phyloP scores from a whole-genome alignment of 257 asterid species.

The Eucommia ulmoides region DNA sequence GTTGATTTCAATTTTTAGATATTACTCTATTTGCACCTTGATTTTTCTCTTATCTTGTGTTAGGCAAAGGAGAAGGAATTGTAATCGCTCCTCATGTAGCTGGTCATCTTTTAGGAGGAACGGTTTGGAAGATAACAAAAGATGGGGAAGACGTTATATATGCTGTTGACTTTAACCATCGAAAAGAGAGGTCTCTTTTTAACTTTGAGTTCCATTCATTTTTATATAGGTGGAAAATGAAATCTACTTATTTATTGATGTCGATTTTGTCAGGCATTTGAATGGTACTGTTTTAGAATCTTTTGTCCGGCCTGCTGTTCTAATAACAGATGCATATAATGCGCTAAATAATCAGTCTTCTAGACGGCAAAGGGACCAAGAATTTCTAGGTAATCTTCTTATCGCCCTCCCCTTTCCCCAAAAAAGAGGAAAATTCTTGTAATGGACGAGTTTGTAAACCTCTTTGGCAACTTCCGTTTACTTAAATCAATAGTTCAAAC shows the following conservation, averaged over 20 bases:
- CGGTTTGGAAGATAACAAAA: constrained; percentile 87
- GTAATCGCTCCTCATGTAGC: constrained; percentile 98
- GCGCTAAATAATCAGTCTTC: constrained; percentile 91
- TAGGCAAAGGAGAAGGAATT: constrained; percentile 98
- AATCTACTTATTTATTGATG: constrained; percentile 12
- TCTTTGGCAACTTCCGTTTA: too few relatives aligned
- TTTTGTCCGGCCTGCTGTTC: constrained; percentile 95
- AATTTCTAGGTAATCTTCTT: constrained; percentile 59
- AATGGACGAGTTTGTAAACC: too few relatives aligned
- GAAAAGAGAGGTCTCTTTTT: constrained; percentile 73
- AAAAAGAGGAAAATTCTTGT: too few relatives aligned
- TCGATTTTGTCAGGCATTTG: constrained; percentile 61
- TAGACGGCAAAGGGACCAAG: constrained; percentile 89
- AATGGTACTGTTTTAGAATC: constrained; percentile 95
- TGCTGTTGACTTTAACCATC: constrained; percentile 97
- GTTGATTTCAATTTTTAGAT: too few relatives aligned
- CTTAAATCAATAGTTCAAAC: too few relatives aligned
- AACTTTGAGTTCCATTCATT: neutral
- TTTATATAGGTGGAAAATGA: constrained; percentile 3
- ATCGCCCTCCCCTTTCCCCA: neutral
- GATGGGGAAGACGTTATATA: constrained; percentile 99
- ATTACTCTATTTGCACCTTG: constrained; percentile 6
- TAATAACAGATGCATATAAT: constrained; percentile 87
- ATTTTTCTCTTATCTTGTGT: constrained; percentile 13
- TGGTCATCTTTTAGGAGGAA: constrained; percentile 95